Evolutionary conservation across 1,284 basidiomycete genomes (phyloP), one percentile per base, ranked within the genome.

Genomic region (Boletellus deceptivus): DNA sequence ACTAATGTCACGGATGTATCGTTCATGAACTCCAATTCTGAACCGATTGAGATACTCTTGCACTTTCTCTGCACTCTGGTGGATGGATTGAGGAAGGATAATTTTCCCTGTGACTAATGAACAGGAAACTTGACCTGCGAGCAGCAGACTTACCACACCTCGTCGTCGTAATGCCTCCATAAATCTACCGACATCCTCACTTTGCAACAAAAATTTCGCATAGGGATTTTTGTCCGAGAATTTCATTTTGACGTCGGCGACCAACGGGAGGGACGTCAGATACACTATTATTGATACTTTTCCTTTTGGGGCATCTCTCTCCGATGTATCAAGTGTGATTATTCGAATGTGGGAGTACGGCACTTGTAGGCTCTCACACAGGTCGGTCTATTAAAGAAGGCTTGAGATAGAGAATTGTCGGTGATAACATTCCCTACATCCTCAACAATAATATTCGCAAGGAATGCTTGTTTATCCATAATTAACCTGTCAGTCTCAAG

Each of bases 381-480:
- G 52, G 47, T 71, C 72, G 16, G 71, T 70, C 76, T 78, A 35
- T 41, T 13, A 37, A 46, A 20, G 24, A 56, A 44, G n/a, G 38
- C 48, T 20, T 33, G 4, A 50, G 35, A 60, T 64, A 63, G 69
- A 24, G 8, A 43, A 31, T 37, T 24, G 25, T 27, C 6, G 16
- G n/a, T 11, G 50, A 36, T 45, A 40, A 46, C 10, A 29, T 42
- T 20, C 43, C 63, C 5, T 49, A 64, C 63, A 45, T 65, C 55
- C 36, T 58, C 55, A 36, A 41, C 43, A 13, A 70, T 46, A 25
- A 82, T 68, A 57, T 83, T 84, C 4, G 71, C 75, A 27, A 80
- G 68, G 49, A 86, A 73, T 9, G 70, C 70, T 42, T 69, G 72
- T 33, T 70, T 72, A 56, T 86, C 83, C 47, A 82, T 63, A 56